phyloP scores from a whole-genome alignment of 176 grass and related monocot species.

The Oropetium thomaeum region DNA sequence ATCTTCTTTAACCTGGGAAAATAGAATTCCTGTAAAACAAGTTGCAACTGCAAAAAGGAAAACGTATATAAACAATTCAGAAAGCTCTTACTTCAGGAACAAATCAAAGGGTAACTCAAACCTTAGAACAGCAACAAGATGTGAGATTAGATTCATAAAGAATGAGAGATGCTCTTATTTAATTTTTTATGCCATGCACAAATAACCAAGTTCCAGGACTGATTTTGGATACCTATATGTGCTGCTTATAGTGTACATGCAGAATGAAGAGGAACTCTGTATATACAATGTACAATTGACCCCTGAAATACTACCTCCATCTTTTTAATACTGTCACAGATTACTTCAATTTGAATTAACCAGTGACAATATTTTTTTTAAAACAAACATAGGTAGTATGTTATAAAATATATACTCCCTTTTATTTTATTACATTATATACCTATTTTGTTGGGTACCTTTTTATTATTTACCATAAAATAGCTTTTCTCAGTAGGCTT shows the following conservation, averaged over 20 bases:
- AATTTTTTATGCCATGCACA: slow-evolving; percentile 21
- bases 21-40: slow-evolving; percentile 14
- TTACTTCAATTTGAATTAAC: too few species aligned
- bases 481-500: too few species aligned
- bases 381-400: too few species aligned
- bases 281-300: background rate
- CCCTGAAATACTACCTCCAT: background rate
- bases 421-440: too few species aligned
- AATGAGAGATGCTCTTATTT: slow-evolving; percentile 31
- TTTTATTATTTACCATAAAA: too few species aligned
- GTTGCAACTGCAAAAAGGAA: background rate
- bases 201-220: background rate
- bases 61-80: background rate
- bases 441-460: too few species aligned
- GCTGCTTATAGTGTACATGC: background rate
- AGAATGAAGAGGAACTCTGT: background rate
- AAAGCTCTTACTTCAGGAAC: background rate
- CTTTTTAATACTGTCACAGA: too few species aligned
- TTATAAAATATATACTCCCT: too few species aligned
- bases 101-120: slow-evolving; percentile 31
- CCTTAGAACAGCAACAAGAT: slow-evolving; percentile 27
- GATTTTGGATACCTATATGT: background rate
- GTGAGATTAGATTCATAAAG: slow-evolving; percentile 7
- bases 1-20: slow-evolving; percentile 32
- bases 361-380: too few species aligned